Conservation (phyloP, 805 yeast species). For the Suhomyces prunicola region DNA sequence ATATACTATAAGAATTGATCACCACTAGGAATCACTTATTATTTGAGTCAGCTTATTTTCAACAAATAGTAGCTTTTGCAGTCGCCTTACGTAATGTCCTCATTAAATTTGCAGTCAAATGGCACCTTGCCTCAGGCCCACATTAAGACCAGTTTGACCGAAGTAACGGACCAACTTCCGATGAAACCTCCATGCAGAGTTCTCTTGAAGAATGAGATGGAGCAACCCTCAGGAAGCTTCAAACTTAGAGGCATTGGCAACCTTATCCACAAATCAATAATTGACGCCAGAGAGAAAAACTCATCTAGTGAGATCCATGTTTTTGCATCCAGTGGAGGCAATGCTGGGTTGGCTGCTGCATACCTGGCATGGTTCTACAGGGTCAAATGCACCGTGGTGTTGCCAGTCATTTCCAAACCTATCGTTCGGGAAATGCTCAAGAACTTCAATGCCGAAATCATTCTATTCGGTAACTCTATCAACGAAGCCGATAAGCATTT, state of each 20-base stretch:
- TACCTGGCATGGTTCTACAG: constrained; percentile 37
- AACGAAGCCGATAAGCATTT: constrained; percentile 51
- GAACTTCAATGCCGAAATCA: constrained; percentile 49
- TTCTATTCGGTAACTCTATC: constrained; percentile 44
- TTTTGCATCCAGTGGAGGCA: constrained; percentile 55
- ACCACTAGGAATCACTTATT: neutral
- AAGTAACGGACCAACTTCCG: constrained; percentile 30
- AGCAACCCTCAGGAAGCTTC: constrained; percentile 58
- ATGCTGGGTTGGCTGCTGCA: constrained; percentile 56
- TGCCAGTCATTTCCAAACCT: constrained; percentile 49
- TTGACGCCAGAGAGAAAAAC: constrained; percentile 16
- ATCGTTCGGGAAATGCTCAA: constrained; percentile 46
- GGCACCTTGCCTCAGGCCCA: constrained; percentile 17
- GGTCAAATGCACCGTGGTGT: constrained; percentile 56
- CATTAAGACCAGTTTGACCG: constrained; percentile 37
- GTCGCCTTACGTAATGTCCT: neutral
- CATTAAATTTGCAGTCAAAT: constrained; percentile 4
- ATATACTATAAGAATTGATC: neutral
- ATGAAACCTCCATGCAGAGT: constrained; percentile 35
- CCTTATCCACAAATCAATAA: constrained; percentile 35
- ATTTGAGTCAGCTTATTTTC: neutral
- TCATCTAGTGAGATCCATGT: constrained; percentile 34
- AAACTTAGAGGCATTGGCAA: constrained; percentile 56
- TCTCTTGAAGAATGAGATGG: constrained; percentile 47
- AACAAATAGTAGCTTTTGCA: neutral